Evolutionary conservation across 1,284 basidiomycete species (phyloP).

Genomic region (Pholiota adiposa): DNA sequence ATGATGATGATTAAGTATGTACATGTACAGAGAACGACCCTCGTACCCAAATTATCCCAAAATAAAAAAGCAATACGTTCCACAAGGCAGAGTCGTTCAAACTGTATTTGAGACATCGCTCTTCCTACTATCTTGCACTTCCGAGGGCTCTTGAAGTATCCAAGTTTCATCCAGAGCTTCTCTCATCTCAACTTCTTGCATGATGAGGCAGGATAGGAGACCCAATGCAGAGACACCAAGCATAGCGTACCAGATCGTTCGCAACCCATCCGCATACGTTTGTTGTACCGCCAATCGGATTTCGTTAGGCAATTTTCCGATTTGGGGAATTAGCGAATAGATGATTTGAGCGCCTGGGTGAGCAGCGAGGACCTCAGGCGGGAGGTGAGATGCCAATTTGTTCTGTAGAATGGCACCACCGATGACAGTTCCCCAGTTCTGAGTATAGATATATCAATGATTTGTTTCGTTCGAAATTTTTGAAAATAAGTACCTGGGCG

Average conservation of each 20-base stretch:
- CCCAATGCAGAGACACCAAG: background rate
- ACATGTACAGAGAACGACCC: background rate
- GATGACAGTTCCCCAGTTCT: conserved; percentile 9
- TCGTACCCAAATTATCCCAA: background rate
- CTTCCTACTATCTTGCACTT: background rate
- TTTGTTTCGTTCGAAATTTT: background rate
- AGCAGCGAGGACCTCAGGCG: background rate
- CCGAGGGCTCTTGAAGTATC: background rate
- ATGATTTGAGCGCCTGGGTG: background rate
- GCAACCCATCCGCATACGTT: background rate
- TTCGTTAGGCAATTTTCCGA: background rate
- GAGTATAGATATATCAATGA: background rate
- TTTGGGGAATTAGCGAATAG: background rate
- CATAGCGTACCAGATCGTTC: conserved; percentile 2
- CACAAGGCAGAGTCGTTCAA: background rate
- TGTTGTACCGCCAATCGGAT: background rate
- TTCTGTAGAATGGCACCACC: conserved; percentile 5
- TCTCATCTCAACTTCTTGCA: background rate
- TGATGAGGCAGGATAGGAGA: background rate
- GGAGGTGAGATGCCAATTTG: background rate
- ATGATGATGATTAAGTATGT: background rate
- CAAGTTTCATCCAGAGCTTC: background rate
- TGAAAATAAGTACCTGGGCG: conserved; percentile 1
- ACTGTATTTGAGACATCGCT: background rate
- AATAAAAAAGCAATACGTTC: background rate